Conservation (phyloP, 257 asterid species). For the Nicotiana paniculata region DNA sequence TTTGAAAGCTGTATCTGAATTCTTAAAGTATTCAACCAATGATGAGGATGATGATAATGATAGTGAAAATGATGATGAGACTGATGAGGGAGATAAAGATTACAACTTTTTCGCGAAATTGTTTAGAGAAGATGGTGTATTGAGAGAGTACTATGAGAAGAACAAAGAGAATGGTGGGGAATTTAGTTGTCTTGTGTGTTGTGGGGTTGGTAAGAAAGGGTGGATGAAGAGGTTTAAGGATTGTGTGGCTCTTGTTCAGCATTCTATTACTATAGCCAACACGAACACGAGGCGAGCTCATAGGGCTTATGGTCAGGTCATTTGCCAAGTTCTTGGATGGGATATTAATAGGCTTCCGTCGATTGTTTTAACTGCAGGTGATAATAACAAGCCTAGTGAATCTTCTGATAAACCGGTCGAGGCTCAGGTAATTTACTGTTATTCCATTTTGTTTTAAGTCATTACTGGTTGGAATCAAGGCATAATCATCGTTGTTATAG, state of each 20-base stretch:
- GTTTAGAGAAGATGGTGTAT: neutral
- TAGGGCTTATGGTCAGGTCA: constrained; percentile 51
- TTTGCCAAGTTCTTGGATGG: constrained; percentile 79
- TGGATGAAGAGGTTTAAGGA: constrained; percentile 50
- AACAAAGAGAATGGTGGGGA: constrained; percentile 28
- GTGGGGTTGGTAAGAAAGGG: constrained; percentile 39
- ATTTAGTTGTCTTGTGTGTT: constrained; percentile 66
- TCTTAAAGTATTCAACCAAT: neutral
- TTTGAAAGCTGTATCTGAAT: neutral
- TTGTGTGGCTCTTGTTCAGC: constrained; percentile 69
- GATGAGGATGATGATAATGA: neutral
- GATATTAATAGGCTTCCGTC: constrained; percentile 46
- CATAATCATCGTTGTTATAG: neutral
- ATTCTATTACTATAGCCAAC: constrained; percentile 38
- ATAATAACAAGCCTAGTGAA: neutral
- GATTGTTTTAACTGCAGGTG: constrained; percentile 31
- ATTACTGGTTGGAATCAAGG: neutral
- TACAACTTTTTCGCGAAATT: neutral
- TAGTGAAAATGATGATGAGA: neutral
- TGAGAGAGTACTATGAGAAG: constrained; percentile 11
- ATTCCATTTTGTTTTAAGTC: neutral
- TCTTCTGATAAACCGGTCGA: constrained; percentile 12
- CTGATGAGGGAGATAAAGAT: neutral
- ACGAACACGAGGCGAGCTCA: constrained; percentile 45
- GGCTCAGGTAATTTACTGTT: constrained; percentile 15